phyloP scores from a whole-genome alignment of 495 filamentous ascomycete genomes.

The Astrocystis sublimbata region DNA sequence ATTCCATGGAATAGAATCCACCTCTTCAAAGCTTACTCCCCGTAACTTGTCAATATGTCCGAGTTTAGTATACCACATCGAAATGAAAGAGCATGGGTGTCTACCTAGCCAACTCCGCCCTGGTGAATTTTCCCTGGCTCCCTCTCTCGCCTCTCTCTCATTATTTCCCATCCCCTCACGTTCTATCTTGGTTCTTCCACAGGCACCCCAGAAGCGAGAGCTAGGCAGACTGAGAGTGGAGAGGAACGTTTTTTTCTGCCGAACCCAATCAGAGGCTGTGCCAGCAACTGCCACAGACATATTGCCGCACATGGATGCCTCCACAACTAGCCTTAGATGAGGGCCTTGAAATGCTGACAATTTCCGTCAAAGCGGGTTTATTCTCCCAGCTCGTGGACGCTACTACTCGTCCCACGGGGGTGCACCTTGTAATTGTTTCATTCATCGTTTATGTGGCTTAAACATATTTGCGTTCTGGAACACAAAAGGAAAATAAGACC shows the following conservation, averaged over 20 bases:
- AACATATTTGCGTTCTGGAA: background rate
- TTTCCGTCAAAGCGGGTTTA: background rate
- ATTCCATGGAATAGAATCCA: background rate
- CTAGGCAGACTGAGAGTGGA: background rate
- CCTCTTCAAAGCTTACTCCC: conserved; percentile 2
- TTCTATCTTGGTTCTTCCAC: background rate
- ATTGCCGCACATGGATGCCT: background rate
- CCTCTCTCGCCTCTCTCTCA: background rate
- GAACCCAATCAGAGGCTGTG: background rate
- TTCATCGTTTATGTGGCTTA: background rate
- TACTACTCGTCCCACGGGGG: background rate
- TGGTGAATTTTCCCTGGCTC: background rate
- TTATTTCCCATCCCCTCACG: background rate
- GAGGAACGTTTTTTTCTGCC: background rate
- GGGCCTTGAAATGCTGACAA: conserved; percentile 2
- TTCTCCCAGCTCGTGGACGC: background rate
- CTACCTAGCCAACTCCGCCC: background rate
- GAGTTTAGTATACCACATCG: background rate
- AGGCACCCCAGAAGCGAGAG: background rate
- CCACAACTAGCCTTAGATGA: background rate
- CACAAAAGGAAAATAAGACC: background rate
- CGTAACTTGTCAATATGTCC: background rate
- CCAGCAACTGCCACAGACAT: background rate
- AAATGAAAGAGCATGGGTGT: background rate
- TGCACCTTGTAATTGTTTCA: background rate